Base-by-base conservation (phyloP, 2,329 filamentous ascomycete genomes). In the Botrytis byssoidea region DNA sequence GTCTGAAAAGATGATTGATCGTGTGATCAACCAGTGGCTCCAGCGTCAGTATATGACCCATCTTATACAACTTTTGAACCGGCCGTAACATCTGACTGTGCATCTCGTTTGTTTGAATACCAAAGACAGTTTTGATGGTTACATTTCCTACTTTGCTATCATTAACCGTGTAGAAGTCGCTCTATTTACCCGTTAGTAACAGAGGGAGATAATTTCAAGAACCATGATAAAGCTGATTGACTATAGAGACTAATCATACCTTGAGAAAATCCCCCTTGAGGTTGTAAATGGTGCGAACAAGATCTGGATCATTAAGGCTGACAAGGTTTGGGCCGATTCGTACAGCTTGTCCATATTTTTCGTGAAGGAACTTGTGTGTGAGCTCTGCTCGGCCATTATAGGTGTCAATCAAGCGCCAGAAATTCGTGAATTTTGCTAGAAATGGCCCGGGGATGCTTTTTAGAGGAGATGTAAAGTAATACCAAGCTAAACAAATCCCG, bases 1-100 rank as follows among this genome's bases (percentile, higher is more conserved):
- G 76, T 25, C 76, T 70, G 61, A 81, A 82, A 16, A 84, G 77
- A 16, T 79, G 72, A 2, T 71, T 57, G 22, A 83, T 82, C 18
- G 81, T 78, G 14, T 79, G 76, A 70, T 82, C 74, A 22, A 82
- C 79, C 16, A 78, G 77, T 1, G 79, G 77, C 42, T 83, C 81
- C 2, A 80, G 60, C 0, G 68, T 37, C 1, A 76, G 59, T 16
- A 79, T 14, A 22, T 51, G 64, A 16, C 67, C 69, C 74, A 78
- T 77, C 0, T 59, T 74, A 55, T 81, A 83, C 12, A 80, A 75
- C 44, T 79, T 81, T 2, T 76, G 74, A 3, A 83, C 74, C 0
- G 80, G 81, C 29, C 71, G 71, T 12, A 74, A 32, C n/a, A 66
- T 57, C 20, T 72, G 65, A 9, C 65, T 42, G 68, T 79, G 79